Base-by-base conservation (phyloP, 1,139 yeast genomes). In the Scheffersomyces insectosa region DNA sequence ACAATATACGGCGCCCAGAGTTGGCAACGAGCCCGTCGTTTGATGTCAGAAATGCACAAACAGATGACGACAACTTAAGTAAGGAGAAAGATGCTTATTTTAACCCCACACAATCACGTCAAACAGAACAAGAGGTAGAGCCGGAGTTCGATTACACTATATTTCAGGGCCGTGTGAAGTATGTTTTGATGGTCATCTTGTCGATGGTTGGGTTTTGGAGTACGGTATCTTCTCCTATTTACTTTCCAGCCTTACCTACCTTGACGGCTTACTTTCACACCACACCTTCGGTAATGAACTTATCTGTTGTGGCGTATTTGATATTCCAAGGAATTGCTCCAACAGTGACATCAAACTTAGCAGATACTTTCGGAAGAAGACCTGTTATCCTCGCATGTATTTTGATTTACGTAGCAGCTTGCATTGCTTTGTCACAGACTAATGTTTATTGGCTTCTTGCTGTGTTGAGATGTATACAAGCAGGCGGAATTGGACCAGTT, bases 361-460 rank as follows among this genome's bases (percentile, higher is more conserved):
- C 93, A 0, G 96, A 88, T 56, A 56, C 68, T 1, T 66, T 73
- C 42, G 96, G 96, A 0, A 72, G 95, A 45, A 60, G 95, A 33
- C 93, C 95, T 0, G 73, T 84, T 0, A 66, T 82, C 9, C 40
- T 85, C 14, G 43, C 61, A 3, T 84, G 89, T 46, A 64, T 84
- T 38, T 13, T 72, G 0, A 65, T 82, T 2, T 85, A 78, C 46
- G 68, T 81, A 7, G 81, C 73, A 1, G 79, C 83, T 5, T 79
- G 83, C 54, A 56, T 82, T 14, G 89, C 87, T 1, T 59, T 86
- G 11, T 88, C 90, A 0, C 63, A 74, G 14, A 65, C 82, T 12
- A 63, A 73, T n/a, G 70, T 54, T 0, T 70, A 56, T 48, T 70
- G 75, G 74, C 52, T 68, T 10, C 50, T 72, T 36, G 62, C 65